A percentile compares a stretch with the other conserved stretches of the same genome.
These are phyloP conservation scores for Calocera viscosa DNA, from an alignment of 768 basidiomycete species.

Conservation along the genomic window DNA sequence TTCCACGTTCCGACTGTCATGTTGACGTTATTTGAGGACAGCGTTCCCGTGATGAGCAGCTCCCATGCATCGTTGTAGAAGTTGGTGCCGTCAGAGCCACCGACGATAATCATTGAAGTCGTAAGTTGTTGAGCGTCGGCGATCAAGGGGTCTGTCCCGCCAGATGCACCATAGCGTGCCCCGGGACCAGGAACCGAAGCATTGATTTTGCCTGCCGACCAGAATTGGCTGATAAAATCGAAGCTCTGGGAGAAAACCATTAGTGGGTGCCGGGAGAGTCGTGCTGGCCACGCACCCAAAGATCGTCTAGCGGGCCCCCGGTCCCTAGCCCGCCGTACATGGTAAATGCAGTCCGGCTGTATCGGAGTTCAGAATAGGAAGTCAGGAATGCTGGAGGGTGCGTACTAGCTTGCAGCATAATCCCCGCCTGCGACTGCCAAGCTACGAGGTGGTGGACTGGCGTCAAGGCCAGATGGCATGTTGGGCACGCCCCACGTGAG, in stretches of 20 bases:
- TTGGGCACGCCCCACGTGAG: conserved; percentile 48
- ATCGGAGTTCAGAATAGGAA: background rate
- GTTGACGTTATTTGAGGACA: conserved; percentile 55
- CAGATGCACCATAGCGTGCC: conserved; percentile 56
- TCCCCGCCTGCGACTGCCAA: conserved; percentile 48
- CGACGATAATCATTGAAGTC: conserved; percentile 61
- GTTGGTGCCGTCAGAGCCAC: conserved; percentile 45
- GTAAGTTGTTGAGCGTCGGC: conserved; percentile 41
- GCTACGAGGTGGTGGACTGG: conserved; percentile 48
- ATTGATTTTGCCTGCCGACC: conserved; percentile 44
- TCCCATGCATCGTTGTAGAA: conserved; percentile 53
- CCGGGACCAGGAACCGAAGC: conserved; percentile 41
- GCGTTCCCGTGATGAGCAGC: conserved; percentile 52
- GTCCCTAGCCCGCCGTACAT: conserved; percentile 58
- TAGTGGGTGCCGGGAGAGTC: background rate
- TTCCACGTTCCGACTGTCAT: conserved; percentile 48
- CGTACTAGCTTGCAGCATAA: conserved; percentile 72
- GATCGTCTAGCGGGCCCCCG: conserved; percentile 46
- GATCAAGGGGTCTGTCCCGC: conserved; percentile 55
- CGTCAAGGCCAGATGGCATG: conserved; percentile 37
- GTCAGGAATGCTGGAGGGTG: conserved; percentile 21
- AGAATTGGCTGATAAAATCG: conserved; percentile 64
- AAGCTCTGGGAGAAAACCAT: conserved; percentile 45
- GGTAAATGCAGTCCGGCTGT: conserved; percentile 60
- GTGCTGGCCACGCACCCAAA: conserved; percentile 45